Evolutionary conservation across 2,329 filamentous ascomycete species (phyloP).

Genomic region (Gnomoniopsis sp.): DNA sequence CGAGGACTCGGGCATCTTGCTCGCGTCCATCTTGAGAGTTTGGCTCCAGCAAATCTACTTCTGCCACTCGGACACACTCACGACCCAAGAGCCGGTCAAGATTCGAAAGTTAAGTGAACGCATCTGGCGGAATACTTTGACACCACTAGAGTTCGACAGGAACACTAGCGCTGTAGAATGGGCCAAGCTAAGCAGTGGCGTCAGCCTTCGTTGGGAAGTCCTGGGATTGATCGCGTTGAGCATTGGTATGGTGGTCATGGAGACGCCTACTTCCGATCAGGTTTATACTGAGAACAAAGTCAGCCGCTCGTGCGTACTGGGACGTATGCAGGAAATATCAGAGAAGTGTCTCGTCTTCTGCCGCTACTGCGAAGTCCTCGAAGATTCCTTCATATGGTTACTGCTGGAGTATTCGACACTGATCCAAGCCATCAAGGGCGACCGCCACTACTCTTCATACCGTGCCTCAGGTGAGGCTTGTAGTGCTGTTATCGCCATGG

Average conservation of each 20-base stretch:
- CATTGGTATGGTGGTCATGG: conserved; percentile 26
- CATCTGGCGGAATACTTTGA: conserved; percentile 32
- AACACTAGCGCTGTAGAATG: conserved; percentile 27
- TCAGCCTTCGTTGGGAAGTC: conserved; percentile 33
- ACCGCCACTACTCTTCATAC: conserved; percentile 27
- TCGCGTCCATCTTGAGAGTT: conserved; percentile 29
- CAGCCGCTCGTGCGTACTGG: conserved; percentile 24
- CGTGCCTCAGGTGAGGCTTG: conserved; percentile 28
- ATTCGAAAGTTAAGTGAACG: conserved; percentile 29
- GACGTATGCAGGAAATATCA: conserved; percentile 27
- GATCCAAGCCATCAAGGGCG: conserved; percentile 25
- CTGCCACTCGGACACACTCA: conserved; percentile 26
- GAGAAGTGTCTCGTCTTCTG: conserved; percentile 29
- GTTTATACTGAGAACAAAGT: conserved; percentile 26
- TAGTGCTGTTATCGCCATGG: conserved; percentile 29
- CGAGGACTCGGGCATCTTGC: conserved; percentile 24
- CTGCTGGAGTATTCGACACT: conserved; percentile 25
- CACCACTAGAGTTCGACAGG: conserved; percentile 25
- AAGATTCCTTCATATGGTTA: conserved; percentile 32
- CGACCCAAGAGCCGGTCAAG: conserved; percentile 29
- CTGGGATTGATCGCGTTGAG: conserved; percentile 30
- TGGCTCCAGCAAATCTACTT: conserved; percentile 29
- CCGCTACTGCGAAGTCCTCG: conserved; percentile 29
- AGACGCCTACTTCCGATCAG: conserved; percentile 25
- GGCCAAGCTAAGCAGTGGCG: conserved; percentile 26